Base-by-base conservation (phyloP, 1,284 basidiomycete species). In the Ganoderma sinense region DNA sequence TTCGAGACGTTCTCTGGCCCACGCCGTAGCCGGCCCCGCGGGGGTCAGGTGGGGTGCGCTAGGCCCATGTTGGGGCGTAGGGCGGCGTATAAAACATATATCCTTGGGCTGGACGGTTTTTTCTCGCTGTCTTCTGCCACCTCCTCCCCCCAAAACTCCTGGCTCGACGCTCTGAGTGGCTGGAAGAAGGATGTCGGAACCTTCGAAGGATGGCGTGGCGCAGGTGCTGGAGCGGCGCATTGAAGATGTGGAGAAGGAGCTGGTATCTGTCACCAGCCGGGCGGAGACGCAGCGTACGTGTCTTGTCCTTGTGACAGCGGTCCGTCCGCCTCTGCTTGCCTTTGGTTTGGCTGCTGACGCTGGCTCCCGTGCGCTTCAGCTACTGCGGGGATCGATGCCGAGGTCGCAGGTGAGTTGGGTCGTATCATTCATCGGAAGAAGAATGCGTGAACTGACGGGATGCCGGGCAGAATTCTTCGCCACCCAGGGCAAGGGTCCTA, bases 331-430 rank as follows among this genome's bases (percentile, higher is more conserved):
- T 18, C 31, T 8, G 18, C 4, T 8, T 48, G 1, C 45, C 2
- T 23, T 29, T 31, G 33, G 10, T 33, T 39, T 29, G 36, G 67
- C 13, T 36, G 39, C 51, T 41, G 65, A 55, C 13, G 14, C 29
- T 5, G 29, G 23, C 13, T 53, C 29, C 69, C 68, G 59, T 70
- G 33, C 20, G 2, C 13, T 31, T 8, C 43, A 68, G 77, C 72
- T 33, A 69, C 74, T n/a, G 73, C 74, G 58, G 85, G 85, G 33
- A 86, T 87, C 65, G 85, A 87, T 70, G 78, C 83, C 26, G 86
- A 87, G 76, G 83, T 87, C 14, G 84, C 68, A 33, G 67, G 62
- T 64, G n/a, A 36, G 66, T 51, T 18, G 14, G 18, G 23, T 18
- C 29, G 4, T n/a, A 18, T 18, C 20, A 36, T 14, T 31, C 13